A percentile compares a stretch with the other conserved stretches of the same genome.
phyloP scores from a whole-genome alignment of 2,329 filamentous ascomycete species.

The Colletotrichum scovillei region DNA sequence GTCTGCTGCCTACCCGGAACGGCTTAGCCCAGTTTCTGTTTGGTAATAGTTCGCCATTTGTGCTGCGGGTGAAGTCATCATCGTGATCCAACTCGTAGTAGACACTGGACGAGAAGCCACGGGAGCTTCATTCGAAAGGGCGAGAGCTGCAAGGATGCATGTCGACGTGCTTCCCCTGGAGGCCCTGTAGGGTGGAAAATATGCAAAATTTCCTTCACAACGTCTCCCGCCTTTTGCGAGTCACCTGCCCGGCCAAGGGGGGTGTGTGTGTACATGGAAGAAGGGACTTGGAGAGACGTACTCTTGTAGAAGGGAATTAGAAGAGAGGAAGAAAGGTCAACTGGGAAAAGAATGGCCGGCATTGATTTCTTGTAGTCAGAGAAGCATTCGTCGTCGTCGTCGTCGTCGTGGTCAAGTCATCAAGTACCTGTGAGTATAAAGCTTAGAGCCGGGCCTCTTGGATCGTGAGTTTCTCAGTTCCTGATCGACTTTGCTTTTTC shows the following conservation, averaged over 20 bases:
- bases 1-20: conserved; percentile 18
- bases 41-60: conserved; percentile 33
- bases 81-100: conserved; percentile 33
- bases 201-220: conserved; percentile 7
- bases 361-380: background rate
- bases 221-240: conserved; percentile 16
- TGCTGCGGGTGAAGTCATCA: conserved; percentile 37
- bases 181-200: conserved; percentile 13
- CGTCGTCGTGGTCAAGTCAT: background rate
- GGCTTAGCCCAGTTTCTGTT: conserved; percentile 27
- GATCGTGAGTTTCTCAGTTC: conserved; percentile 20
- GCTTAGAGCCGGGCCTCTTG: conserved; percentile 14
- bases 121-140: conserved; percentile 16
- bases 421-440: conserved; percentile 23
- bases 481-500: conserved; percentile 22
- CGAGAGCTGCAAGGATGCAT: conserved; percentile 31
- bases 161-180: conserved; percentile 17
- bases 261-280: background rate
- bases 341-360: conserved; percentile 12
- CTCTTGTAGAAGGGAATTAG: background rate
- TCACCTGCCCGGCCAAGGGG: conserved; percentile 25
- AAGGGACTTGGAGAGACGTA: background rate
- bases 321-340: background rate
- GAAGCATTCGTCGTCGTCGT: background rate
- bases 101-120: conserved; percentile 1